Evolutionary conservation across 75 land plant genomes (phyloP).

Genomic region (Cunninghamia lanceolata): DNA sequence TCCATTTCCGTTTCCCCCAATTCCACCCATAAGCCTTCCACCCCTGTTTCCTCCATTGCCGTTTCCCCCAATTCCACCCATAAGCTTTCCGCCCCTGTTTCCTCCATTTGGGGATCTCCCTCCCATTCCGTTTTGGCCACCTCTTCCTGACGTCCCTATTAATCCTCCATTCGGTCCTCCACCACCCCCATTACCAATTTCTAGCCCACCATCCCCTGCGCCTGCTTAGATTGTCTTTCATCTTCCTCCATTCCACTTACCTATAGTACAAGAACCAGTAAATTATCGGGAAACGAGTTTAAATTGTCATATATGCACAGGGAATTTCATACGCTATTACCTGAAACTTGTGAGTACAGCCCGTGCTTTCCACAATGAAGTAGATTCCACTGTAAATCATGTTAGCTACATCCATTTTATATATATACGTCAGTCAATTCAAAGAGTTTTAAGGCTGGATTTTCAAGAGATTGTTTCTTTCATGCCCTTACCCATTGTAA

Average conservation of each 20-base stretch:
- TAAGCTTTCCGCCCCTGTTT: not conserved
- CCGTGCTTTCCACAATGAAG: no score
- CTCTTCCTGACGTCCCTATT: not conserved
- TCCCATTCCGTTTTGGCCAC: not conserved
- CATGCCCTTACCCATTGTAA: no score
- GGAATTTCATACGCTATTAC: no score
- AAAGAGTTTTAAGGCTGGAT: no score
- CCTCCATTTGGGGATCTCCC: slow-evolving; percentile 3
- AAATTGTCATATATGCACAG: no score
- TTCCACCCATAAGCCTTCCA: not conserved
- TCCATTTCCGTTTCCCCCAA: not conserved
- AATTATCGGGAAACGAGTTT: no score
- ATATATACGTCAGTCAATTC: no score
- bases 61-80: not conserved
- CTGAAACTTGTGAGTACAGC: no score
- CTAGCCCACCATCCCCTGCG: not conserved
- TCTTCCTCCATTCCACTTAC: not conserved
- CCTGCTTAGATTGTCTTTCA: not conserved
- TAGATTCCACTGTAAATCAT: no score
- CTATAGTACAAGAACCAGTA: no score
- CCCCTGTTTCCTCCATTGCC: slow-evolving; percentile 6
- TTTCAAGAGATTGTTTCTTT: no score
- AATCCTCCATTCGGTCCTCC: not conserved
- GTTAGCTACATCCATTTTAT: no score
- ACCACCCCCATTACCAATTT: not conserved